phyloP scores from a whole-genome alignment of 345 rosid genomes.

The Sisymbrium altissimum region DNA sequence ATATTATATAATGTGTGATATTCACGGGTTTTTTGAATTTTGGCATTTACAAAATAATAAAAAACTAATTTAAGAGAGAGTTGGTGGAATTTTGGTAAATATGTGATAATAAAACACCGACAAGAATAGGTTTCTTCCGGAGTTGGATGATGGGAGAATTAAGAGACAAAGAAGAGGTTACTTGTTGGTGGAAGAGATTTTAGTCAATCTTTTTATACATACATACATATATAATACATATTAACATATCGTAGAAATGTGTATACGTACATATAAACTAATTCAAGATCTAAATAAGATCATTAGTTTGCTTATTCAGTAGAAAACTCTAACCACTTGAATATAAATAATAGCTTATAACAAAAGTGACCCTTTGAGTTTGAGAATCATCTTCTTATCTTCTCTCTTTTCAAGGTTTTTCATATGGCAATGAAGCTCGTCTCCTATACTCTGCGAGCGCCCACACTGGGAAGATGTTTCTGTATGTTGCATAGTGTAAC shows the following conservation, averaged over 20 bases:
- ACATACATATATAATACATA: not conserved
- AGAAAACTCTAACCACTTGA: constrained; percentile 17
- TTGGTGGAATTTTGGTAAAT: not conserved
- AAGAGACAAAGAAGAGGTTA: too few relatives aligned
- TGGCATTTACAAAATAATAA: too few relatives aligned
- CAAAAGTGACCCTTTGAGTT: constrained; percentile 17
- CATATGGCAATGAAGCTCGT: constrained; percentile 38
- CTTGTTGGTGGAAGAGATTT: constrained; percentile 13
- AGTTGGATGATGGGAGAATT: too few relatives aligned
- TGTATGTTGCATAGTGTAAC: constrained; percentile 70
- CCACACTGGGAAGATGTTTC: constrained; percentile 71
- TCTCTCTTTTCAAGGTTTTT: constrained; percentile 10
- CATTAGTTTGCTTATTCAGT: constrained; percentile 18
- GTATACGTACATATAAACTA: not conserved
- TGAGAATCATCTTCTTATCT: constrained; percentile 9
- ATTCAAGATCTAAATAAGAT: not conserved
- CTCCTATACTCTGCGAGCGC: constrained; percentile 64
- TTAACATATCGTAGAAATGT: constrained; percentile 1
- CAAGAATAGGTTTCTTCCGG: constrained; percentile 10
- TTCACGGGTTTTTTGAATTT: too few relatives aligned
- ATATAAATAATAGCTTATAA: constrained; percentile 13
- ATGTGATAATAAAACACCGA: constrained; percentile 1
- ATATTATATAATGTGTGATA: too few relatives aligned
- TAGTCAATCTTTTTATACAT: constrained; percentile 10
- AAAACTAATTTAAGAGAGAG: not conserved